phyloP scores from a whole-genome alignment of 305 asterid species.

The Lippia alba region DNA sequence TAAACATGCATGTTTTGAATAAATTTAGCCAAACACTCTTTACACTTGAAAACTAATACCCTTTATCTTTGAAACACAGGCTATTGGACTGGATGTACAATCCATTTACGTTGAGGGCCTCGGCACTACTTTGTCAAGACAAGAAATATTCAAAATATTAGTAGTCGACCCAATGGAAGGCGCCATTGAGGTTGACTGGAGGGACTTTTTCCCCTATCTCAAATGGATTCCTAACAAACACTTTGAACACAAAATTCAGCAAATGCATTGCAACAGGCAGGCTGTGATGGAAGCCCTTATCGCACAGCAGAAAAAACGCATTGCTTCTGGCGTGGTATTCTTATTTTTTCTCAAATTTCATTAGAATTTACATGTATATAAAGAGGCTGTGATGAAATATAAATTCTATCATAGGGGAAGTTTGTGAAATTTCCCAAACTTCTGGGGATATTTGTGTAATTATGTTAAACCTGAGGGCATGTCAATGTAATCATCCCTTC shows the following conservation, averaged over 20 bases:
- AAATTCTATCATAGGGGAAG: too few species aligned
- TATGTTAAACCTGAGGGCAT: too few species aligned
- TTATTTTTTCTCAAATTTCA: neutral
- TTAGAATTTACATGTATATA: too few species aligned
- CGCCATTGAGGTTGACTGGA: conserved; percentile 94
- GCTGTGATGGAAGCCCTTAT: conserved; percentile 80
- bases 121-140: conserved; percentile 51
- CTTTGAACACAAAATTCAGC: conserved; percentile 59
- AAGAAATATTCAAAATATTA: conserved; percentile 58
- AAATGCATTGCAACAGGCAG: conserved; percentile 49
- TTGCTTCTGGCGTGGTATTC: conserved; percentile 70
- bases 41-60: neutral
- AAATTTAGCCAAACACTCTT: neutral
- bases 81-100: conserved; percentile 67
- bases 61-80: conserved; percentile 37
- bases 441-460: too few species aligned
- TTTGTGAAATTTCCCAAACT: too few species aligned
- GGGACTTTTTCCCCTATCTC: conserved; percentile 83
- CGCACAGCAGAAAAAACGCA: conserved; percentile 56
- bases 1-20: too few species aligned
- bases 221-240: conserved; percentile 77
- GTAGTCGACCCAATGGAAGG: conserved; percentile 79
- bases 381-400: too few species aligned
- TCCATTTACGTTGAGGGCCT: conserved; percentile 64
- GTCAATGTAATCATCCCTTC: too few species aligned